These are phyloP conservation scores for Blastomyces silverae DNA, from an alignment of 2,329 filamentous ascomycete species.

Conservation along the genomic window DNA sequence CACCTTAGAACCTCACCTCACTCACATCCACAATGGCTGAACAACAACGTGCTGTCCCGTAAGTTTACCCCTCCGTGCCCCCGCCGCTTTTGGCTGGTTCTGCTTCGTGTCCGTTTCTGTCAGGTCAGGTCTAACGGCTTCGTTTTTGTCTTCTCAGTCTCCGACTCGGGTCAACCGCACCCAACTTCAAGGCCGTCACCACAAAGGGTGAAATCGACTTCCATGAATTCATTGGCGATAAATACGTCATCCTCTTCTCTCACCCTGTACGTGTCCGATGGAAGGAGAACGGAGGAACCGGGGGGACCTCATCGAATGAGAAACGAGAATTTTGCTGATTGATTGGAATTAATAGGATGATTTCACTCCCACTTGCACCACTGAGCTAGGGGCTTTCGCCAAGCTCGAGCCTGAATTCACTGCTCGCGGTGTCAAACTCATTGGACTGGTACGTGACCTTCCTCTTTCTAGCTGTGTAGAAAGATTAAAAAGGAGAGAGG, in stretches of 20 bases:
- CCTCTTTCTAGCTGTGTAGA: background rate
- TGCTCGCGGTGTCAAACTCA: slow-evolving; percentile 82
- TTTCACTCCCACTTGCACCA: slow-evolving; percentile 93
- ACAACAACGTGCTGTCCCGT: slow-evolving; percentile 39
- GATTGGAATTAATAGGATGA: slow-evolving; percentile 45
- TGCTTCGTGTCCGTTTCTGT: background rate
- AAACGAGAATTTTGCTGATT: background rate
- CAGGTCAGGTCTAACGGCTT: background rate
- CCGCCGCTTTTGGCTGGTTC: background rate
- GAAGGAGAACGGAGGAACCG: background rate
- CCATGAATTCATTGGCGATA: slow-evolving; percentile 64
- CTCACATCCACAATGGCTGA: slow-evolving; percentile 35
- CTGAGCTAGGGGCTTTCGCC: slow-evolving; percentile 86
- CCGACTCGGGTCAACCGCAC: slow-evolving; percentile 59
- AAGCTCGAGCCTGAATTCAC: slow-evolving; percentile 83
- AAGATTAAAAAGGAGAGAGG: background rate
- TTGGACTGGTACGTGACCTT: slow-evolving; percentile 56
- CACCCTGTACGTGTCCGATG: slow-evolving; percentile 48
- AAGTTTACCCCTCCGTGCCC: slow-evolving; percentile 24
- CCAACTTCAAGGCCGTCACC: slow-evolving; percentile 63
- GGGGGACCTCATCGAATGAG: background rate
- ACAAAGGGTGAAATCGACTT: slow-evolving; percentile 62
- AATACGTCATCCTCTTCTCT: slow-evolving; percentile 64
- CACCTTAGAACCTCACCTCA: background rate
- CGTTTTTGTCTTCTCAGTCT: slow-evolving; percentile 37